These are phyloP conservation scores for Schrenkiella parvula DNA, from an alignment of 345 rosid species.

Conservation along the genomic window DNA sequence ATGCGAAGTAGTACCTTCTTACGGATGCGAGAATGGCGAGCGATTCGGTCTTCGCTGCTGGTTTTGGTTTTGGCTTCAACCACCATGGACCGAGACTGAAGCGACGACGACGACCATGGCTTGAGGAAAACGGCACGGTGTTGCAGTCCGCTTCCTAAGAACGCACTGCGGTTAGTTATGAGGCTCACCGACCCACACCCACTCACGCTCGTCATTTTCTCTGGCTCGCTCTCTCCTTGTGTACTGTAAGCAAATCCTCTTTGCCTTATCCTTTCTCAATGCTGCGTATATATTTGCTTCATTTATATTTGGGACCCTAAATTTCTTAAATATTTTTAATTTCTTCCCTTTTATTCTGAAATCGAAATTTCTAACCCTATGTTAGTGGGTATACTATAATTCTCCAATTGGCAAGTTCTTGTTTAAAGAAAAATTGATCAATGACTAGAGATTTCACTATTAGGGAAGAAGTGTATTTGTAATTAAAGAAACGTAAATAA, in stretches of 20 bases:
- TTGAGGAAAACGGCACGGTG: conserved; percentile 33
- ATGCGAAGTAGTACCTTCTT: conserved; percentile 57
- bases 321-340: not conserved
- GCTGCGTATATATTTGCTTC: conserved; percentile 15
- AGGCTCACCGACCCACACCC: conserved; percentile 29
- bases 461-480: too few relatives aligned
- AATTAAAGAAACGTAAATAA: too few relatives aligned
- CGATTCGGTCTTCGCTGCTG: conserved; percentile 64
- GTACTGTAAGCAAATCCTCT: not conserved
- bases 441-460: too few relatives aligned
- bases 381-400: not conserved
- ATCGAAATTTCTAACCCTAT: not conserved
- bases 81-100: conserved; percentile 26
- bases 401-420: too few relatives aligned
- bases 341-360: not conserved
- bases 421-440: too few relatives aligned
- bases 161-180: conserved; percentile 27
- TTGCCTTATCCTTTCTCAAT: conserved; percentile 29
- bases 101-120: conserved; percentile 22
- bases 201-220: conserved; percentile 28
- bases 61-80: conserved; percentile 67
- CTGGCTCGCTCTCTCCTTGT: not conserved
- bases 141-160: conserved; percentile 28
- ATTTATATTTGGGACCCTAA: not conserved
- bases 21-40: conserved; percentile 86